phyloP scores from a whole-genome alignment of 805 yeast species.

The Candida golubevii region DNA sequence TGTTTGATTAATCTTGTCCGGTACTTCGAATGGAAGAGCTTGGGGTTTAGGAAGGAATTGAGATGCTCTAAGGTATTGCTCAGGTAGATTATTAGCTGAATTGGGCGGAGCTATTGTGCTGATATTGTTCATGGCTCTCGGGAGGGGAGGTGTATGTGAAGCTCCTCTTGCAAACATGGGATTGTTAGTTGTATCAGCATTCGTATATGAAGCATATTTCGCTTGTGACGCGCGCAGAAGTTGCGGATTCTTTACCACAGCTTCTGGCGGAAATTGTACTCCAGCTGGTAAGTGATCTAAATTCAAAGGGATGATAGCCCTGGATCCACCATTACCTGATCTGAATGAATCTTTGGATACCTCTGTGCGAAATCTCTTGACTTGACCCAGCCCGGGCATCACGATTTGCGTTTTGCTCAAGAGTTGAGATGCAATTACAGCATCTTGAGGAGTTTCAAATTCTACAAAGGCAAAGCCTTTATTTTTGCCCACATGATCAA shows the following conservation, averaged over 20 bases:
- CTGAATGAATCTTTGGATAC: conserved; percentile 54
- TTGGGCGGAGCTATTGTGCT: conserved; percentile 1
- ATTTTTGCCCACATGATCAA: conserved; percentile 53
- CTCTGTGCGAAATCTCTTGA: conserved; percentile 51
- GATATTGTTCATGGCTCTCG: neutral
- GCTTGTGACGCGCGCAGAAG: conserved; percentile 1
- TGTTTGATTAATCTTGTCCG: conserved; percentile 59
- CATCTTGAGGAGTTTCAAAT: conserved; percentile 48
- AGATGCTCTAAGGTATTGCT: conserved; percentile 46
- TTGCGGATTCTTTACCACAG: conserved; percentile 17
- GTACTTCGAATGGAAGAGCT: conserved; percentile 41
- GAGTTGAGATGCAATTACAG: conserved; percentile 44
- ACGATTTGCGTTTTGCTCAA: conserved; percentile 41
- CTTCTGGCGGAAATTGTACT: conserved; percentile 54
- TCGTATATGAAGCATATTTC: neutral
- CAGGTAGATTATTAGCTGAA: conserved; percentile 8
- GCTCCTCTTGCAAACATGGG: neutral
- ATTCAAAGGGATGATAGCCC: conserved; percentile 41
- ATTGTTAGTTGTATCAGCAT: neutral
- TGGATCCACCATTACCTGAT: conserved; percentile 30
- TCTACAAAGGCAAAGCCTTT: conserved; percentile 69
- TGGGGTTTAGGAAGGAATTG: conserved; percentile 49
- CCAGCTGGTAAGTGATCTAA: conserved; percentile 50
- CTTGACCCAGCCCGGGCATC: conserved; percentile 17
- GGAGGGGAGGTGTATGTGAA: neutral